Evolutionary conservation across 2,329 filamentous ascomycete species (phyloP), one percentile per base, ranked within the genome.

Genomic region (Chrysoporthe austroafricana): DNA sequence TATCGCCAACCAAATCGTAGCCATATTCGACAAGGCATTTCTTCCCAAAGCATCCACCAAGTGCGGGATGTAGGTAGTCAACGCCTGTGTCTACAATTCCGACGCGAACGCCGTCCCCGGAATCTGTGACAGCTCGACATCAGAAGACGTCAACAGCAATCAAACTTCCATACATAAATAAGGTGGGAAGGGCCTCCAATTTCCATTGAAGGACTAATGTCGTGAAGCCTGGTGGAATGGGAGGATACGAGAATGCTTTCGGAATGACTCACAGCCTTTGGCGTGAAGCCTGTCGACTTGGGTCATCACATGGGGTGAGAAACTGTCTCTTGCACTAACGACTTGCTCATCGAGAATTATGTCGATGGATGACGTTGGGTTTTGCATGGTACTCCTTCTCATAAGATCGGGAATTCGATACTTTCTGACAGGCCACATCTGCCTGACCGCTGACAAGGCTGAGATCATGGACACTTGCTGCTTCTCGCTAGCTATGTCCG

Each of bases 31-130:
- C 79, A 39, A 84, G 76, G 70, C 79, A 85, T 0, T 82, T 83
- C 18, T 77, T 71, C 2, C 85, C 85, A 69, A 86, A 86, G 62
- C 84, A 82, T 4, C 83, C 84, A 14, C 85, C 85, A 1, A 87
- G 79, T 8, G 82, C 82, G 14, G 83, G 83, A 67, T 84, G 84
- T 9, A 73, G 77, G 72, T 86, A 86, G 72, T 86, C 84, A 36
- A 85, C 75, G 4, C 75, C 74, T 0, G 72, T 73, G 68, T 83
- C 79, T 57, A 83, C 74, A 42, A 84, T 73, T 5, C 76, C 82
- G 21, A 85, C 76, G 32, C 77, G 78, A 42, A 82, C 72, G 1
- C 83, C 82, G 52, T 81, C 78, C 26, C 83, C 83, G 1, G 78
- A 82, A n/a, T 81, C 63, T 65, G 34, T 26, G 8, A 52, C 8